Evolutionary conservation across 2,329 filamentous ascomycete species (phyloP).

Genomic region (Aspergillus fumigatus): DNA sequence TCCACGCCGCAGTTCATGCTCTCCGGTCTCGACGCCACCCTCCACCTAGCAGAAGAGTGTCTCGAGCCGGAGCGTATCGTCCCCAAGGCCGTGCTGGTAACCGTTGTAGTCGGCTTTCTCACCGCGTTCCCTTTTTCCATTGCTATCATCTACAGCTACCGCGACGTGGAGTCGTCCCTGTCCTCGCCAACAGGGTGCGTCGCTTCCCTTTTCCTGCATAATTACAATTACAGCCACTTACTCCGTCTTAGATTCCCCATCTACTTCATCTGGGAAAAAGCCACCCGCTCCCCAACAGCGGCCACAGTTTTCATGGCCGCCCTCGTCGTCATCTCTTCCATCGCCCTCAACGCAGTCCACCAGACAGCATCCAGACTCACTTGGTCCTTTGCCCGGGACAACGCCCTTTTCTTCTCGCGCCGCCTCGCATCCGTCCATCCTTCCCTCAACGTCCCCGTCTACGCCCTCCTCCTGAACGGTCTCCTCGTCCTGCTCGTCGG

Average conservation of each 20-base stretch:
- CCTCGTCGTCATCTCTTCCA: slow-evolving; percentile 12
- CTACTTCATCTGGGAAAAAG: slow-evolving; percentile 21
- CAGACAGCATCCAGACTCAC: slow-evolving; percentile 28
- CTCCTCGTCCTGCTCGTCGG: slow-evolving; percentile 14
- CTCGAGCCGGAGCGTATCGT: slow-evolving; percentile 20
- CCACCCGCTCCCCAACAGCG: slow-evolving; percentile 16
- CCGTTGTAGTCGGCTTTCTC: slow-evolving; percentile 16
- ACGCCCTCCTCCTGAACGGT: slow-evolving; percentile 14
- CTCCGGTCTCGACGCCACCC: slow-evolving; percentile 20
- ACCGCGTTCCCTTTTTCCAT: slow-evolving; percentile 21
- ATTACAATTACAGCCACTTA: neutral
- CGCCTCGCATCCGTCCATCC: slow-evolving; percentile 8
- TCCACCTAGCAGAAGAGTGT: slow-evolving; percentile 21
- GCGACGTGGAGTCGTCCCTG: slow-evolving; percentile 11
- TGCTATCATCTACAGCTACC: slow-evolving; percentile 17
- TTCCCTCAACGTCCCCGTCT: slow-evolving; percentile 12
- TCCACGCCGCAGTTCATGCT: slow-evolving; percentile 23
- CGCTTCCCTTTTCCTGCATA: neutral
- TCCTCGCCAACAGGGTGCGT: slow-evolving; percentile 13
- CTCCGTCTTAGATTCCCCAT: slow-evolving; percentile 13
- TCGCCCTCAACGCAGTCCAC: slow-evolving; percentile 20
- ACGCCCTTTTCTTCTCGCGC: slow-evolving; percentile 27
- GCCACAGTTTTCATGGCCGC: slow-evolving; percentile 18
- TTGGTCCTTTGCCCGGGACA: slow-evolving; percentile 32
- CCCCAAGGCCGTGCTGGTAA: slow-evolving; percentile 17